A percentile compares a stretch with the other conserved stretches of the same genome.
These are phyloP conservation scores for Solanum ahanhuiri DNA, from an alignment of 257 asterid species.

Conservation along the genomic window DNA sequence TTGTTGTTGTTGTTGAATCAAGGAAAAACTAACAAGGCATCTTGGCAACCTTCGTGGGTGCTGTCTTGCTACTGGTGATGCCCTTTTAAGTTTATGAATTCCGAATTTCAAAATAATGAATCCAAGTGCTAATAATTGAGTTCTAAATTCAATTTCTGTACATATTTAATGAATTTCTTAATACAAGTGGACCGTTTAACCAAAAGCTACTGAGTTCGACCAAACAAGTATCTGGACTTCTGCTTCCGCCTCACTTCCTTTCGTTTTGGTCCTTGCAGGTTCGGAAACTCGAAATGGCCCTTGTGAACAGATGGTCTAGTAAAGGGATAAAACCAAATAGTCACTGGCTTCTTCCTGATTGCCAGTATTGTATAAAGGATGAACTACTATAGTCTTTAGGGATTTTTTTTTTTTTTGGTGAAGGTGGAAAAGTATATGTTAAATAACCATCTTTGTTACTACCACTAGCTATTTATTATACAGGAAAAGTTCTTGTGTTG, in stretches of 20 bases:
- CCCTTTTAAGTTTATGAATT: background rate
- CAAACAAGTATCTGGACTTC: background rate
- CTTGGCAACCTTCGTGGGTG: background rate
- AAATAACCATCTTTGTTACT: background rate
- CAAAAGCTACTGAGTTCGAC: background rate
- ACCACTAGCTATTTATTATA: background rate
- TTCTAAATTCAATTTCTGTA: background rate
- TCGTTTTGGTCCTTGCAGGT: constrained; percentile 37
- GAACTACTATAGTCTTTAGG: constrained; percentile 7
- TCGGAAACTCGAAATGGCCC: constrained; percentile 58
- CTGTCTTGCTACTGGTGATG: background rate
- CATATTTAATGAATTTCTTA: background rate
- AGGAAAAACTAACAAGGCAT: background rate
- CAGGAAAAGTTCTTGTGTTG: background rate
- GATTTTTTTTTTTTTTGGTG: background rate
- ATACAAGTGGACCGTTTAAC: background rate
- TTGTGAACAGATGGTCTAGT: constrained; percentile 48
- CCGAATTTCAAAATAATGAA: background rate
- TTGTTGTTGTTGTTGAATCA: background rate
- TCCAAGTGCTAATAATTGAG: background rate
- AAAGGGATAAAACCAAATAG: constrained; percentile 39
- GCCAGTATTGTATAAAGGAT: constrained; percentile 48
- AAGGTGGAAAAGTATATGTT: background rate
- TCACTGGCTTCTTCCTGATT: constrained; percentile 49
- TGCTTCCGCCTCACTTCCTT: background rate